phyloP scores from a whole-genome alignment of 192 early-diverging fungal species.

The Entomortierella beljakovae region DNA sequence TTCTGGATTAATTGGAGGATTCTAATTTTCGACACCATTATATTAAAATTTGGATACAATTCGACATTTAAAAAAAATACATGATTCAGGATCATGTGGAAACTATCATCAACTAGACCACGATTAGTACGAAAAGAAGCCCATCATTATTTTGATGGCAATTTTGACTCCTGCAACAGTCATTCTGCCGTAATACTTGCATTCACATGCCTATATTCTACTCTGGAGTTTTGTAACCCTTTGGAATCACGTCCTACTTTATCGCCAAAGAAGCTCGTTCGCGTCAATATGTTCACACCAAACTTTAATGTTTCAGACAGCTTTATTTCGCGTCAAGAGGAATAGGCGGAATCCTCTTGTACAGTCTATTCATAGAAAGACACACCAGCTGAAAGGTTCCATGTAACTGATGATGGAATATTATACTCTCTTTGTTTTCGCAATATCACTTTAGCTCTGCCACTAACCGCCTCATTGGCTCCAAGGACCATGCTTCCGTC shows the following conservation, averaged over 20 bases:
- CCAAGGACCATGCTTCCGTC: constrained; percentile 99
- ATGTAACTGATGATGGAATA: no score
- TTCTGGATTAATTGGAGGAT: not conserved
- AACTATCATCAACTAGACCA: constrained; percentile 36
- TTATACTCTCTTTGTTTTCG: not conserved
- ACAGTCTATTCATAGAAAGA: no score
- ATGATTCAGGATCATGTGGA: constrained; percentile 15
- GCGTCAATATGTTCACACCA: no score
- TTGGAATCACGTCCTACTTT: no score
- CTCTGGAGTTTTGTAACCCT: no score
- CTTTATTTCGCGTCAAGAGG: no score
- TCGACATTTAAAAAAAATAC: not conserved
- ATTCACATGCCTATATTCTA: no score
- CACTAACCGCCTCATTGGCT: constrained; percentile 96
- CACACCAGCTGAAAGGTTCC: no score
- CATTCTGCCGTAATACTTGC: no score
- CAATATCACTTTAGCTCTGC: constrained; percentile 77
- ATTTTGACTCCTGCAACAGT: not conserved
- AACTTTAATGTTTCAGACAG: no score
- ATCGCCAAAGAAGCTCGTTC: no score
- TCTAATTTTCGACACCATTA: not conserved
- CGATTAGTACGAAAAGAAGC: not conserved
- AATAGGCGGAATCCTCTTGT: no score
- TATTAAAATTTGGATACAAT: not conserved
- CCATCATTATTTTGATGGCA: not conserved